A percentile compares a stretch with the other conserved stretches of the same genome.
phyloP scores from a whole-genome alignment of 176 grass and related monocot genomes.

The Puya raimondii region DNA sequence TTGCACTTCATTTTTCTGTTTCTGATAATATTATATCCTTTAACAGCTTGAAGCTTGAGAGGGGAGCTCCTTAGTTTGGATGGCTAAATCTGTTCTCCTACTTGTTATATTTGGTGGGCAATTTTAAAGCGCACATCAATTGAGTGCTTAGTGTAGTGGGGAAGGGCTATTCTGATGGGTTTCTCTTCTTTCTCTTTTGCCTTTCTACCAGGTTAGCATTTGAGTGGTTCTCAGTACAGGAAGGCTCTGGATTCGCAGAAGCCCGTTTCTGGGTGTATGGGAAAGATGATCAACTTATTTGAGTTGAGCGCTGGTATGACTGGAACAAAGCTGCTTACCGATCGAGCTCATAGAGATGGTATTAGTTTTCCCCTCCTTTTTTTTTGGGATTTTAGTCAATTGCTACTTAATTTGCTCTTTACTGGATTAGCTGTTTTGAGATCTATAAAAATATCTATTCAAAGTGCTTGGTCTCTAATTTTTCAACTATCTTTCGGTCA shows the following conservation, averaged over 20 bases:
- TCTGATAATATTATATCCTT: background rate
- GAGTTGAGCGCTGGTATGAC: slow-evolving; percentile 14
- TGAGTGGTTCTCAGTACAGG: background rate
- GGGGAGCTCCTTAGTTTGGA: background rate
- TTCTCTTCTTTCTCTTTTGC: background rate
- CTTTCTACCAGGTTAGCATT: background rate
- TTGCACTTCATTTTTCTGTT: background rate
- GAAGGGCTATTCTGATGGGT: too few species aligned
- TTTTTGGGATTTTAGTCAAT: background rate
- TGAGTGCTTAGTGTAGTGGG: too few species aligned
- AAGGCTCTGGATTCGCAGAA: background rate
- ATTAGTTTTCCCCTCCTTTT: background rate
- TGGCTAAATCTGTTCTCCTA: background rate
- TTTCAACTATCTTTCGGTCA: background rate
- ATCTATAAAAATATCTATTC: background rate
- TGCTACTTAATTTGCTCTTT: background rate
- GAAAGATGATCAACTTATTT: slow-evolving; percentile 11
- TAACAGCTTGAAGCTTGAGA: background rate
- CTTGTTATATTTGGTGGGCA: background rate
- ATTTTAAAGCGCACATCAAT: background rate
- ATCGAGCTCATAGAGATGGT: slow-evolving; percentile 11
- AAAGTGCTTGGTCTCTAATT: background rate
- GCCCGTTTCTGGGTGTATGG: slow-evolving; percentile 2
- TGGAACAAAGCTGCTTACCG: slow-evolving; percentile 7
- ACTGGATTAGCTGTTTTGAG: background rate